Evolutionary conservation across 768 basidiomycete genomes (phyloP).

Genomic region (Amanita rimosa): DNA sequence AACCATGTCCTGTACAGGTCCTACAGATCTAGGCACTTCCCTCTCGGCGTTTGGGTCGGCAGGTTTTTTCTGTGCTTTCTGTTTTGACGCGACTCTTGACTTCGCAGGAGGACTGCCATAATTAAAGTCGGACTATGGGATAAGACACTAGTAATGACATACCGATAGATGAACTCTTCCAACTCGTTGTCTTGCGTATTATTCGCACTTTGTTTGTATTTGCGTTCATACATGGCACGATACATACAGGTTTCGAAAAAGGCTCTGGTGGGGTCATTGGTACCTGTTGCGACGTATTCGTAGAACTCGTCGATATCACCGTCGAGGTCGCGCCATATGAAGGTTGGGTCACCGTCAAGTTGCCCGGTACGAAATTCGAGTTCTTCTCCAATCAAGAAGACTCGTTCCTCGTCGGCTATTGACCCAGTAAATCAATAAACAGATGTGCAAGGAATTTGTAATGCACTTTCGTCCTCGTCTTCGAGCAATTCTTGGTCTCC

Average conservation of each 20-base stretch:
- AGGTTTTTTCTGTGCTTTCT: background rate
- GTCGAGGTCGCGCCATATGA: slow-evolving; percentile 86
- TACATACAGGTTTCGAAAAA: slow-evolving; percentile 95
- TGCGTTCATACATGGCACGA: slow-evolving; percentile 94
- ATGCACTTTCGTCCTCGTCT: slow-evolving; percentile 83
- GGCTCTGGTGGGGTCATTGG: slow-evolving; percentile 71
- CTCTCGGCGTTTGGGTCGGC: background rate
- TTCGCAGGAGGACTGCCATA: slow-evolving; percentile 22
- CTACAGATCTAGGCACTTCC: slow-evolving; percentile 1
- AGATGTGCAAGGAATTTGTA: background rate
- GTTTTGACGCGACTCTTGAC: slow-evolving; percentile 13
- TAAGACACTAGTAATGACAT: slow-evolving; percentile 14
- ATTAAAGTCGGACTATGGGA: background rate
- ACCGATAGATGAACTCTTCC: slow-evolving; percentile 77
- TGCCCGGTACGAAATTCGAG: slow-evolving; percentile 75
- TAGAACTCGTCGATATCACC: slow-evolving; percentile 90
- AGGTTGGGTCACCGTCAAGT: slow-evolving; percentile 67
- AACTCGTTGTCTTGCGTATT: slow-evolving; percentile 56
- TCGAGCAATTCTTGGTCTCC: slow-evolving; percentile 92
- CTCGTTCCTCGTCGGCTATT: slow-evolving; percentile 86
- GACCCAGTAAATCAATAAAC: background rate
- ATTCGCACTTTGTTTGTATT: slow-evolving; percentile 66
- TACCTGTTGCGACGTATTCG: slow-evolving; percentile 78
- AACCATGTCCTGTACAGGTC: slow-evolving; percentile 3
- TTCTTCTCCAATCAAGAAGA: slow-evolving; percentile 84